Base-by-base conservation (phyloP, 1,284 basidiomycete genomes). In the Ceraceosorus guamensis region DNA sequence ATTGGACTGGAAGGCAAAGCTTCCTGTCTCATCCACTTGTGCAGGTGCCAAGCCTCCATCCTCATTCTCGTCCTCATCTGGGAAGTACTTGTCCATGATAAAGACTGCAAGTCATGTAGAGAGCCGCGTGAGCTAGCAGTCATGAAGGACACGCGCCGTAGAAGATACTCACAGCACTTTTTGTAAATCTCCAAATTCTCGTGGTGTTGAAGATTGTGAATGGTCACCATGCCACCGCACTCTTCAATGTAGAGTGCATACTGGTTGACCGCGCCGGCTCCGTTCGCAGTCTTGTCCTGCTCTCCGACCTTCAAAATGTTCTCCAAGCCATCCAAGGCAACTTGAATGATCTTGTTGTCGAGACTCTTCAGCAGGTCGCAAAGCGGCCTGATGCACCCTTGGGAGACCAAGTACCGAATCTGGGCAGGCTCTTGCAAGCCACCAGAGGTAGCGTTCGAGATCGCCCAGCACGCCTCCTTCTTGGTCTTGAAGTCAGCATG, bases 291-390 rank as follows among this genome's bases (percentile, higher is more conserved):
- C 80, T 88, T 96, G 79, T 99, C 95, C 77, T 88, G 85, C 80
- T 99, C 93, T 49, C 95, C 95, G 62, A 99, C 89, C 80, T 96
- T 97, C 69, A 99, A 81, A 69, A 98, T 92, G 79, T 99, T 99
- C 79, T 99, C 95, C 51, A 99, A 83, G 56, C 95, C 95, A 76
- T 99, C 93, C 46, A 99, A 84, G n/a, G 82, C 81, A 24, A 95
- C 91, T 80, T 98, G 95, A 70, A 99, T 99, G 73, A 98, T 96
- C 82, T 98, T 98, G 84, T 98, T 98, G 81, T 99, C 95, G 89
- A 97, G 92, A 80, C 91, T 92, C 47, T 85, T 87, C 55, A 99
- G 82, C 46, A 99, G 81, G 74, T 98, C 93, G 76, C 95, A 98
- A 53, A 99, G 82, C 24, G 95, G 95, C 80, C 96, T 96, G 81